Evolutionary conservation across 257 asterid species (phyloP).

Genomic region (Solanum habrochaites): DNA sequence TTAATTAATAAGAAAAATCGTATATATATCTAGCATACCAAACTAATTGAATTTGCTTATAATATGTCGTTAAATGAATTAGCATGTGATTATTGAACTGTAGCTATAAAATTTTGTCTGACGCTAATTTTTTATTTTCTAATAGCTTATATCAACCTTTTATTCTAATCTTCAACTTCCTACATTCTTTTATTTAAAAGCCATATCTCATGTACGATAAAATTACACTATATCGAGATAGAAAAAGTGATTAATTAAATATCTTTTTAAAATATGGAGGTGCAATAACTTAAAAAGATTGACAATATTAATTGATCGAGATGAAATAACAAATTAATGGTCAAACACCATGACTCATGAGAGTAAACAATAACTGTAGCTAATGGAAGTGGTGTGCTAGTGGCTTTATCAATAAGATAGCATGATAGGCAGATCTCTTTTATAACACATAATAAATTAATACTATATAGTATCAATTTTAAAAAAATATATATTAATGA

Average conservation of each 20-base stretch:
- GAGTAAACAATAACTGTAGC: background rate
- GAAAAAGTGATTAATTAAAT: background rate
- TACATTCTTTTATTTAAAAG: too few relatives aligned
- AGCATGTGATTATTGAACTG: background rate
- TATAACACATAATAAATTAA: background rate
- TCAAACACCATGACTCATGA: background rate
- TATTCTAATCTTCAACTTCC: background rate
- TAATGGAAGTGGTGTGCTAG: background rate
- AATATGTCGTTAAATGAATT: too few relatives aligned
- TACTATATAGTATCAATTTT: background rate
- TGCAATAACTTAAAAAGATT: background rate
- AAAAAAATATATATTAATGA: background rate
- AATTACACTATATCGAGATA: accelerated
- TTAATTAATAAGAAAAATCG: too few relatives aligned
- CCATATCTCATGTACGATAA: accelerated
- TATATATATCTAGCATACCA: too few relatives aligned
- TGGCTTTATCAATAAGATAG: background rate
- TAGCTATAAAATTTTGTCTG: background rate
- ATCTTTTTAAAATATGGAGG: background rate
- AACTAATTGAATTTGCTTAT: background rate
- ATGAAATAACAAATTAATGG: background rate
- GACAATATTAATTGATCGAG: background rate
- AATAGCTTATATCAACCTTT: background rate
- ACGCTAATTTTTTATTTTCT: too few relatives aligned
- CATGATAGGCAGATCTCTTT: background rate